phyloP scores from a whole-genome alignment of 208 protist genomes.

The Angomonas deanei region DNA sequence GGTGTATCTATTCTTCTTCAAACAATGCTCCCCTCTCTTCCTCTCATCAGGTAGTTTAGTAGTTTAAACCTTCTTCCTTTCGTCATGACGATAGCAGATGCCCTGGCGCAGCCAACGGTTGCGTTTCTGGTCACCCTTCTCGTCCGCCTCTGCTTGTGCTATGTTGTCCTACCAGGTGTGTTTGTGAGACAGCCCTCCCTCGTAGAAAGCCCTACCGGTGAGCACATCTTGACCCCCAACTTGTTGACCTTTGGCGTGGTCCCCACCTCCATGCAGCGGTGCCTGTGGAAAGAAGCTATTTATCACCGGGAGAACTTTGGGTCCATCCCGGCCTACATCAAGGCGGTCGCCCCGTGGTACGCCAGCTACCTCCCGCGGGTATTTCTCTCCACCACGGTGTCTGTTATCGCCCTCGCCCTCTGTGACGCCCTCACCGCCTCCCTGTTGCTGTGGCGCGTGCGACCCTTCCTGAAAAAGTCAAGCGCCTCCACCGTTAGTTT shows the following conservation, averaged over 20 bases:
- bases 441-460: conserved; percentile 19
- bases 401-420: conserved; percentile 37
- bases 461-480: not conserved
- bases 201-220: not conserved
- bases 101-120: not conserved
- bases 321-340: conserved; percentile 30
- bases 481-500: not conserved
- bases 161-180: not conserved
- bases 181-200: not conserved
- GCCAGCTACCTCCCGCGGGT: conserved; percentile 35
- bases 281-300: conserved; percentile 59
- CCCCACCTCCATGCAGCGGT: conserved; percentile 30
- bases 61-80: conserved; percentile 2
- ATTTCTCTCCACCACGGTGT: conserved; percentile 20
- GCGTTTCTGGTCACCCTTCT: not conserved
- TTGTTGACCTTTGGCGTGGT: conserved; percentile 20
- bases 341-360: conserved; percentile 56
- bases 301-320: conserved; percentile 47
- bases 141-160: not conserved
- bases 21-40: no score
- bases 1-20: no score
- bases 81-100: no score
- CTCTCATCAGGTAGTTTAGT: no score
- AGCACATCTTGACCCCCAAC: not conserved
- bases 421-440: conserved; percentile 54